Evolutionary conservation across 179 eudicot species (phyloP).

Genomic region (Camellia oleifera): DNA sequence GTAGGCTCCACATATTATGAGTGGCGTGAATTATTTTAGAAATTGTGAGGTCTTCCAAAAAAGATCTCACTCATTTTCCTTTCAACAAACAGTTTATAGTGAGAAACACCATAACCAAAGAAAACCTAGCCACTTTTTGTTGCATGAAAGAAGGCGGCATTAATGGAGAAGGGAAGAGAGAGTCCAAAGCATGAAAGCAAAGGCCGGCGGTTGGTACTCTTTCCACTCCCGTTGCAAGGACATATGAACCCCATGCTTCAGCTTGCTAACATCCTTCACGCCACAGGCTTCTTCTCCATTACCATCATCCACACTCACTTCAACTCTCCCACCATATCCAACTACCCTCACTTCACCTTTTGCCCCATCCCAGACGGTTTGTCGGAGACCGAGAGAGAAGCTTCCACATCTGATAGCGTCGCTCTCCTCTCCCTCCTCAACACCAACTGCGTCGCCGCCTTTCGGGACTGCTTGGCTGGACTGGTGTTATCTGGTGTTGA

Average conservation of each 20-base stretch:
- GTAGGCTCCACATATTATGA: too few relatives aligned
- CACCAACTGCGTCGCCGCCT: slow-evolving; percentile 25
- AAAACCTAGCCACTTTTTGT: too few relatives aligned
- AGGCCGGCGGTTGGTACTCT: not conserved
- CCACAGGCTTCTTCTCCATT: slow-evolving; percentile 11
- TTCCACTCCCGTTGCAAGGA: slow-evolving; percentile 8
- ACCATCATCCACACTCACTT: slow-evolving; percentile 11
- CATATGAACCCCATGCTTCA: slow-evolving; percentile 16
- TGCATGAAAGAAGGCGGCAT: too few relatives aligned
- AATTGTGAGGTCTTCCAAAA: too few relatives aligned
- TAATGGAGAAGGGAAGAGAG: too few relatives aligned
- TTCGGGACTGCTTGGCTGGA: slow-evolving; percentile 32
- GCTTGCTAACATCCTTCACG: slow-evolving; percentile 4
- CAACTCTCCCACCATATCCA: slow-evolving; percentile 6
- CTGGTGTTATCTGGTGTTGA: slow-evolving; percentile 15
- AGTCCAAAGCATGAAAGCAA: slow-evolving; percentile 6
- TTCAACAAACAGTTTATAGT: too few relatives aligned
- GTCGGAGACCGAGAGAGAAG: slow-evolving; percentile 19
- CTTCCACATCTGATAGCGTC: slow-evolving; percentile 18
- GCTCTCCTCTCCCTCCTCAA: slow-evolving; percentile 18
- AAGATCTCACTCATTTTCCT: too few relatives aligned
- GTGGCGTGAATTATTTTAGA: too few relatives aligned
- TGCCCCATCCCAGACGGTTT: slow-evolving; percentile 20
- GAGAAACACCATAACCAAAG: too few relatives aligned
- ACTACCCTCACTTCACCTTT: slow-evolving; percentile 12